Base-by-base conservation (phyloP, 352 stramenopile genomes). In the Albugo candida region DNA sequence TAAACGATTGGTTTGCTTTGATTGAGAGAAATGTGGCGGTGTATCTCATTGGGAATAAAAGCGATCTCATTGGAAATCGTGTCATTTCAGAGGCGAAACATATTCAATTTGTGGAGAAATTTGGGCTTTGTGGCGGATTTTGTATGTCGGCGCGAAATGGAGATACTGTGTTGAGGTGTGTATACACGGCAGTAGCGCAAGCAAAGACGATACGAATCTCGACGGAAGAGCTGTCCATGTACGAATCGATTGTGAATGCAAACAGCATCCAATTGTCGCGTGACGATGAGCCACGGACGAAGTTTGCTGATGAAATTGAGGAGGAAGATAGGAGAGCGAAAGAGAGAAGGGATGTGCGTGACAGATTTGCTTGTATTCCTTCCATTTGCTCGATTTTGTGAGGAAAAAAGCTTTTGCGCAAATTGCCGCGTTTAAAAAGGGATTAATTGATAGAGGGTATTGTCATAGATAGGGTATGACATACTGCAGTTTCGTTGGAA, bases 41-140 rank as follows among this genome's bases (percentile, higher is more conserved):
- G 24, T 86, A 87, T 54, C 55, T 89, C 16, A 70, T 89, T 4
- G 80, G 77, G 31, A 93, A 92, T 59, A 93, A 92, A 54, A 87
- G 81, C 40, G 80, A 93, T 44, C 63, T 92, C 45, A 67, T 88
- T 14, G 67, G 63, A 0, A 65, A 84, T 24, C 71, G 80, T n/a
- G 67, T 81, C 11, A 67, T 92, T 35, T 63, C 61, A 1, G 74
- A 56, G 17, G 65, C 69, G 3, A 70, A 81, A 42, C 77, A 93
- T 62, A 66, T 85, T n/a, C n/a, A n/a, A n/a, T 91, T 92, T 42
- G 79, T 92, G 45, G 58, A 55, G 8, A 51, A 58, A 14, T 68
- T 92, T 21, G 36, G 60, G 11, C 53, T 93, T 11, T 49, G 65
- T 14, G 73, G 73, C 11, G 73, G 72, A 11, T 93, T 92, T 49